Evolutionary conservation across 2,329 filamentous ascomycete species (phyloP).

Genomic region (Aspergillus chevalieri): DNA sequence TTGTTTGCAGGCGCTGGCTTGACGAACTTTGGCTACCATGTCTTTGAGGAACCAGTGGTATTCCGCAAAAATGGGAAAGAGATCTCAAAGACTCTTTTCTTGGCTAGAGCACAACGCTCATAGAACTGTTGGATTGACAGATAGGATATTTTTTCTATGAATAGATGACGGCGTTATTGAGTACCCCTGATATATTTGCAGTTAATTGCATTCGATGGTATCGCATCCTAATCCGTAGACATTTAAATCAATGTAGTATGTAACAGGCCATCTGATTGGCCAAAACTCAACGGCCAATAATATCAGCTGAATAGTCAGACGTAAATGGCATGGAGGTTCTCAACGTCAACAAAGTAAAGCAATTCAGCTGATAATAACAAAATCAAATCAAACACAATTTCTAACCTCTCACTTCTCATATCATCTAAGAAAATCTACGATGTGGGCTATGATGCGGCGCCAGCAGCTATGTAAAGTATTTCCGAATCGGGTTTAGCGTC

Average conservation of each 20-base stretch:
- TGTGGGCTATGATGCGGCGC: neutral
- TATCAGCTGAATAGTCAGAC: slow-evolving; percentile 18
- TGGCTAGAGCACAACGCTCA: slow-evolving; percentile 24
- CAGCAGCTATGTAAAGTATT: neutral
- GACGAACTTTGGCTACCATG: slow-evolving; percentile 53
- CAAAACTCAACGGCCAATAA: slow-evolving; percentile 13
- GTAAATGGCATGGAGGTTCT: neutral
- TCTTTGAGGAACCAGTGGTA: slow-evolving; percentile 47
- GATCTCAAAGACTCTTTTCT: slow-evolving; percentile 24
- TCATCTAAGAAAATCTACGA: neutral
- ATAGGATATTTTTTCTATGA: too few relatives aligned
- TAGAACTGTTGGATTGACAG: slow-evolving; percentile 4
- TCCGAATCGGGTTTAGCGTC: slow-evolving; percentile 28
- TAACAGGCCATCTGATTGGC: neutral
- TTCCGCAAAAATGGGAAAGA: slow-evolving; percentile 29
- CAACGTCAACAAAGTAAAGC: neutral
- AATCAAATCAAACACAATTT: neutral
- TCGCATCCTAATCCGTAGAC: neutral
- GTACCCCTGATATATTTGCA: too few relatives aligned
- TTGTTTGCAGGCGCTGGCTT: slow-evolving; percentile 62
- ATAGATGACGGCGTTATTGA: neutral
- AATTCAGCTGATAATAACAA: neutral
- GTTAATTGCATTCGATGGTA: neutral
- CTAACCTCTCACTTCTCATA: neutral
- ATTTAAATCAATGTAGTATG: neutral